phyloP scores from a whole-genome alignment of 768 basidiomycete species.

The Lactarius deliciosus region DNA sequence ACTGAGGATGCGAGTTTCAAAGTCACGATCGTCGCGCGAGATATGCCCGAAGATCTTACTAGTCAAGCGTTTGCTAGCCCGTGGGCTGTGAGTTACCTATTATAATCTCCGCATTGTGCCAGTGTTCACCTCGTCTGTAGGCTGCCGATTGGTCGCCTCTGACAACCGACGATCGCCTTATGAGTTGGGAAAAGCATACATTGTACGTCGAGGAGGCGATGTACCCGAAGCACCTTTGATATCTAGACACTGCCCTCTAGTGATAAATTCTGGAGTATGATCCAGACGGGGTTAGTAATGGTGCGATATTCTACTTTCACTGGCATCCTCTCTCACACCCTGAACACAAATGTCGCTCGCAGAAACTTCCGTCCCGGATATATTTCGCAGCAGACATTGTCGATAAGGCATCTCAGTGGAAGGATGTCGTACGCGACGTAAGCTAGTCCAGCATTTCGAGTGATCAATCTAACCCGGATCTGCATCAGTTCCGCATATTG shows the following conservation, averaged over 20 bases:
- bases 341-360: not conserved
- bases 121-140: conserved; percentile 30
- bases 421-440: conserved; percentile 42
- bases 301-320: conserved; percentile 32
- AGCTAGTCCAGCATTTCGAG: conserved; percentile 18
- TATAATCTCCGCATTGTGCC: not conserved
- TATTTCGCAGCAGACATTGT: conserved; percentile 33
- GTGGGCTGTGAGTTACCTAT: conserved; percentile 43
- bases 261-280: conserved; percentile 50
- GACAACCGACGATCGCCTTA: conserved; percentile 36
- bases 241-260: conserved; percentile 31
- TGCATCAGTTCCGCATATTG: conserved; percentile 31
- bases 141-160: conserved; percentile 50
- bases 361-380: conserved; percentile 42
- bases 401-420: conserved; percentile 39
- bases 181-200: conserved; percentile 42
- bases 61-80: conserved; percentile 51
- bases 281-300: conserved; percentile 43
- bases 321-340: not conserved
- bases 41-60: conserved; percentile 41
- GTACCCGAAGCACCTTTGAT: conserved; percentile 4
- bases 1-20: conserved; percentile 32
- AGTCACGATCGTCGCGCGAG: conserved; percentile 41
- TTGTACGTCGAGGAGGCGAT: conserved; percentile 39
- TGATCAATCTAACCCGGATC: not conserved